These are phyloP conservation scores for Stropharia rugosoannulata DNA, from an alignment of 768 basidiomycete genomes.

Conservation along the genomic window DNA sequence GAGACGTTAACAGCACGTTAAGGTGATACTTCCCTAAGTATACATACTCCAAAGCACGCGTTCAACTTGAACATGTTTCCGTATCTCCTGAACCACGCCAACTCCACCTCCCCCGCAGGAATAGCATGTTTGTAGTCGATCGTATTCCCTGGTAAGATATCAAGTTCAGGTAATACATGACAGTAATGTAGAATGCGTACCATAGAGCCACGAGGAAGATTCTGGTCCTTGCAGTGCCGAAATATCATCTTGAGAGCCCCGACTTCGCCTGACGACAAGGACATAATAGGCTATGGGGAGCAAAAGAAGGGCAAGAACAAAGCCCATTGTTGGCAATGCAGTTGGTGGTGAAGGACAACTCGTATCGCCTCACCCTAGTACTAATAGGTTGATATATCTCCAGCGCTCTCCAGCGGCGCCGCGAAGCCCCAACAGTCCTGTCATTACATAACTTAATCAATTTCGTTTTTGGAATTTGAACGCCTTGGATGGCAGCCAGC, in stretches of 20 bases:
- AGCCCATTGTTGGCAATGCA: not conserved
- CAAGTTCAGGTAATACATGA: not conserved
- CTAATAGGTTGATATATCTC: too few species aligned
- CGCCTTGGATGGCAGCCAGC: too few species aligned
- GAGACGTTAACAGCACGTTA: not conserved
- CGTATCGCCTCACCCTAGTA: too few species aligned
- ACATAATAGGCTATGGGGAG: not conserved
- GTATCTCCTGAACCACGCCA: not conserved
- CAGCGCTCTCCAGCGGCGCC: too few species aligned
- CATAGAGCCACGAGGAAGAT: conserved; percentile 1
- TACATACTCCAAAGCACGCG: conserved; percentile 3
- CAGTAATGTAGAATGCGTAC: not conserved
- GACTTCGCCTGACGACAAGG: not conserved
- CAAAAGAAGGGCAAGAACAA: not conserved
- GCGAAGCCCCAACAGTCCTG: too few species aligned
- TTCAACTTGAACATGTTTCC: not conserved
- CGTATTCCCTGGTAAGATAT: not conserved
- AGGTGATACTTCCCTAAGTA: not conserved
- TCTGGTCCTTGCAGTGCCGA: not conserved
- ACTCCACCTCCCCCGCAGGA: not conserved
- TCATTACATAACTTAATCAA: too few species aligned
- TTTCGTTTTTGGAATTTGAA: too few species aligned
- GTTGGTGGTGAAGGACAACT: too few species aligned
- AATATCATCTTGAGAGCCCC: not conserved
- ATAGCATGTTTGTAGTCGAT: not conserved